These are phyloP conservation scores for Imleria badia DNA, from an alignment of 768 basidiomycete genomes.

Conservation along the genomic window DNA sequence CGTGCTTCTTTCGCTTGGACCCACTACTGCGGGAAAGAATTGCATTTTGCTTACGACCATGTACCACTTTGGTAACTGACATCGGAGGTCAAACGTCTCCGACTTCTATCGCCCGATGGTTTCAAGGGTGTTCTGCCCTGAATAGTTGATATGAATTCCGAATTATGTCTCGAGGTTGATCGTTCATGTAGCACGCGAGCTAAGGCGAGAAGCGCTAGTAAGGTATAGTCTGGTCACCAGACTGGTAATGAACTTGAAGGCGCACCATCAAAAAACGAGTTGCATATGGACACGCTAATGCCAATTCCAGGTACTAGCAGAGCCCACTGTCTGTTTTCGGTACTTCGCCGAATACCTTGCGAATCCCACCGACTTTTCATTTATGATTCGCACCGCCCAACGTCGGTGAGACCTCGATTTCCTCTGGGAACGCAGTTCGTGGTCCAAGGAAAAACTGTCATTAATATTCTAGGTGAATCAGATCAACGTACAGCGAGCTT, in stretches of 20 bases:
- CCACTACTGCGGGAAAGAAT: not conserved
- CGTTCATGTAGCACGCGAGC: not conserved
- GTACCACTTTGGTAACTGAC: conserved; percentile 6
- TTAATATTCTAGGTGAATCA: no score
- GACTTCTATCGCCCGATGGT: conserved; percentile 23
- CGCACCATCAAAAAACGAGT: not conserved
- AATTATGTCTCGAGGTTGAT: not conserved
- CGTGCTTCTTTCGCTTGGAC: conserved; percentile 10
- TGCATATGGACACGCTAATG: not conserved
- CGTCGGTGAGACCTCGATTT: not conserved
- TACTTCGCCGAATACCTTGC: no score
- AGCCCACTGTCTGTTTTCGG: not conserved
- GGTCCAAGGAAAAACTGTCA: no score
- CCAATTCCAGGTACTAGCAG: no score
- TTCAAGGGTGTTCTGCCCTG: not conserved
- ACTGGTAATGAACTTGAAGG: no score
- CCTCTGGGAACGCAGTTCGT: no score
- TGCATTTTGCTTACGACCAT: not conserved
- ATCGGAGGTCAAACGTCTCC: conserved; percentile 25
- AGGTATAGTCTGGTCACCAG: no score
- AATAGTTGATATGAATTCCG: not conserved
- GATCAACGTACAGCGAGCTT: no score
- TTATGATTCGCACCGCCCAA: not conserved
- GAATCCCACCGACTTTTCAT: no score
- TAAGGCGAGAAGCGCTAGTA: not conserved